Percentiles rank a stretch among this genome's conserved stretches.
Conservation (phyloP, 2,329 filamentous ascomycete genomes). For the Xylariaceae sp. region DNA sequence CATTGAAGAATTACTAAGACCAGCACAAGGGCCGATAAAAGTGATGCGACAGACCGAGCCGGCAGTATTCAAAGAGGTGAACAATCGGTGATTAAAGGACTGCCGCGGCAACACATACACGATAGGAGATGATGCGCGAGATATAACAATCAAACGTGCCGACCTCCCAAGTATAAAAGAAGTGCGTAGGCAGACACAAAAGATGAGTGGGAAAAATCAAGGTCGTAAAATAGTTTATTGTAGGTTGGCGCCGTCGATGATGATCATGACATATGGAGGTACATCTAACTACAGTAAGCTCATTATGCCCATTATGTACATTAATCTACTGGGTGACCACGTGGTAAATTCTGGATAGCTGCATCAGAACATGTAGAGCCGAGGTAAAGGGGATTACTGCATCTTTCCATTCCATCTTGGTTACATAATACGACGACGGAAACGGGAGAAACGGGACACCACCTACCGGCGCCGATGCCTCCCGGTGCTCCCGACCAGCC, state of each 20-base stretch:
- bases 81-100: constrained; percentile 2
- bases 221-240: constrained; percentile 4
- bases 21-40: not conserved
- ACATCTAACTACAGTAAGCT: constrained; percentile 1
- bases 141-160: not conserved
- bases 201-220: constrained; percentile 6
- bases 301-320: too few relatives aligned
- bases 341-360: too few relatives aligned
- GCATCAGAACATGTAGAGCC: too few relatives aligned
- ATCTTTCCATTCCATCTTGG: too few relatives aligned
- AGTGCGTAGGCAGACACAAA: not conserved
- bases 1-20: constrained; percentile 1
- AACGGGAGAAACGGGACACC: too few relatives aligned
- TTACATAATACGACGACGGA: too few relatives aligned
- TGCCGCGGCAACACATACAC: not conserved
- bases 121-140: constrained; percentile 1
- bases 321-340: too few relatives aligned
- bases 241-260: not conserved
- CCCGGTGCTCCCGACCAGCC: too few relatives aligned
- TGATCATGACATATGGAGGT: constrained; percentile 15
- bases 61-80: constrained; percentile 6
- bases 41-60: constrained; percentile 8
- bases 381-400: too few relatives aligned
- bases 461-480: too few relatives aligned
- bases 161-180: not conserved